Base-by-base conservation (phyloP, 805 yeast genomes). In the Clavispora vitiphila region DNA sequence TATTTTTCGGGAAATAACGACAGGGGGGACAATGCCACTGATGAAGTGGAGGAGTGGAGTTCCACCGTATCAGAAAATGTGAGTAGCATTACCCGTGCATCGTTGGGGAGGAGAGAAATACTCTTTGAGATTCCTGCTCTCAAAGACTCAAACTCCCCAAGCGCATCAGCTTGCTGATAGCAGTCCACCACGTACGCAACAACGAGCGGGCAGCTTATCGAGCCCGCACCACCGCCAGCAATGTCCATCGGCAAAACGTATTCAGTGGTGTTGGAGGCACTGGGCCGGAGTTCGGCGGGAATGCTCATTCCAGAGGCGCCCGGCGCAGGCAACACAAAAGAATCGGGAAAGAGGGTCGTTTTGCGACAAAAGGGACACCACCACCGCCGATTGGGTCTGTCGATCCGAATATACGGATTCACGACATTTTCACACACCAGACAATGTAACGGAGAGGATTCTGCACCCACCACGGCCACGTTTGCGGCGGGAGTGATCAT, bases 321-420 rank as follows among this genome's bases (percentile, higher is more conserved):
- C n/a, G 38, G 45, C n/a, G 35, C 40, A 3, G 44, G 53, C 14
- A 57, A 32, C 3, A 19, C 30, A 15, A 48, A 57, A 6, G 42
- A 47, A 1, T 41, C 35, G 2, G 69, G 64, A 5, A 66, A 39
- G 19, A 30, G 42, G 2, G 53, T 50, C 24, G 50, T 49, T 29
- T 55, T 51, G 11, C 49, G 53, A 42, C 74, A 68, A 30, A 62
- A 54, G 0, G 69, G 70, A 42, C 74, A 68, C 64, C 62, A 57
- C 72, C 74, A 68, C 58, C 55, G 56, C 18, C 43, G 42, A 40
- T 61, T 64, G 4, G 27, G 44, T 5, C 62, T 44, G 44, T 67
- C 71, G 11, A 65, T 26, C 35, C 56, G 59, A 22, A 59, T 51
- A 37, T 44, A 52, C 3, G 64, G 64, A 43, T 62, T 66, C 38